Percentiles rank a stretch among this genome's conserved stretches.
Conservation (phyloP, 805 yeast species). For the Scheffersomyces ergatensis region DNA sequence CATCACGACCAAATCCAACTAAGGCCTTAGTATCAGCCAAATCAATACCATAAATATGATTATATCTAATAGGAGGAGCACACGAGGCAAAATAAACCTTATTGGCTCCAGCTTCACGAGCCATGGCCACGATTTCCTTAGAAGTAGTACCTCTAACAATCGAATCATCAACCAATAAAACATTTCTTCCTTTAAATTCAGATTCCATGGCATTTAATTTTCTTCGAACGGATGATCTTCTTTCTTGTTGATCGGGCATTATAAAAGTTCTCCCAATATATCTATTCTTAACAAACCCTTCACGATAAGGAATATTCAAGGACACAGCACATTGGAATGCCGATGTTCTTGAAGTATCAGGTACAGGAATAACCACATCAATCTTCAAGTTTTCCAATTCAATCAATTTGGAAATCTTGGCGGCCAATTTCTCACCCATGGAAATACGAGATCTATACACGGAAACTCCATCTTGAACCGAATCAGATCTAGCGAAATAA, state of each 20-base stretch:
- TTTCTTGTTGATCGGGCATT: constrained; percentile 96
- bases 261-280: constrained; percentile 97
- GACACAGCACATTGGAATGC: constrained; percentile 89
- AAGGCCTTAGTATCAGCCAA: constrained; percentile 92
- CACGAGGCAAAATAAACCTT: constrained; percentile 96
- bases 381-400: constrained; percentile 50
- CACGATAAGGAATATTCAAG: constrained; percentile 82
- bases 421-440: constrained; percentile 91
- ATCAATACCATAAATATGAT: constrained; percentile 97
- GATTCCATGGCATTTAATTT: constrained; percentile 95
- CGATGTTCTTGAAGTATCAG: constrained; percentile 96
- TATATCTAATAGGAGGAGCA: constrained; percentile 95
- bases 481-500: constrained; percentile 96
- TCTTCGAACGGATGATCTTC: constrained; percentile 90
- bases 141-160: constrained; percentile 98
- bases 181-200: constrained; percentile 83
- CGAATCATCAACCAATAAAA: constrained; percentile 91
- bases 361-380: constrained; percentile 97
- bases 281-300: constrained; percentile 95
- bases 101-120: constrained; percentile 96
- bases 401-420: constrained; percentile 50
- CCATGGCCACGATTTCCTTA: constrained; percentile 94
- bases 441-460: constrained; percentile 89
- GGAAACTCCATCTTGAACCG: constrained; percentile 93
- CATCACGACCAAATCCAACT: constrained; percentile 80